phyloP scores from a whole-genome alignment of 495 filamentous ascomycete species.

The Hyaloscypha variabilis region DNA sequence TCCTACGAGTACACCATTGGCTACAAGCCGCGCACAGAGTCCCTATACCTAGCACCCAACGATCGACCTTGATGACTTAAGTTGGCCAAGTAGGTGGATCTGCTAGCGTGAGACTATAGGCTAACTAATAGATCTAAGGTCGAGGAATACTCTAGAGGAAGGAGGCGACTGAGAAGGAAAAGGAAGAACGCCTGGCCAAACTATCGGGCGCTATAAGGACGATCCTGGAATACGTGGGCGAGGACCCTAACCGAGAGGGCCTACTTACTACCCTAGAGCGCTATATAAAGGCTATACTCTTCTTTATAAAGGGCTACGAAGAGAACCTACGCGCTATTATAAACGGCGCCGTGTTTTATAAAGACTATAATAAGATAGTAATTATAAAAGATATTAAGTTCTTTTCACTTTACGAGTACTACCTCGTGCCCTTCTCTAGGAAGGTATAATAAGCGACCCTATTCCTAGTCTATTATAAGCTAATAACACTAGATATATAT shows the following conservation, averaged over 20 bases:
- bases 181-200: conserved; percentile 68
- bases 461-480: conserved; percentile 7
- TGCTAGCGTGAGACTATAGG: conserved; percentile 5
- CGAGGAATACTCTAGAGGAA: conserved; percentile 76
- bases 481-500: conserved; percentile 67
- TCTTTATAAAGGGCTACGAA: conserved; percentile 96
- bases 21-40: too few relatives aligned
- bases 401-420: conserved; percentile 81
- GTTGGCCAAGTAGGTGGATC: conserved; percentile 61
- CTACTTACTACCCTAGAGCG: conserved; percentile 82
- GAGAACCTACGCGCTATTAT: conserved; percentile 90
- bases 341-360: conserved; percentile 90
- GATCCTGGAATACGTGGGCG: conserved; percentile 91
- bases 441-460: conserved; percentile 38
- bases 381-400: conserved; percentile 83
- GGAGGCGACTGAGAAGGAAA: conserved; percentile 74
- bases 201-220: conserved; percentile 84
- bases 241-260: conserved; percentile 91
- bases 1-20: too few relatives aligned
- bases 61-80: conserved; percentile 73
- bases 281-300: conserved; percentile 95
- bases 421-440: conserved; percentile 78
- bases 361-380: conserved; percentile 76
- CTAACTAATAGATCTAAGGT: conserved; percentile 47
- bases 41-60: not conserved